phyloP scores from a whole-genome alignment of 495 filamentous ascomycete species.

The Penicillium ochrochloron region DNA sequence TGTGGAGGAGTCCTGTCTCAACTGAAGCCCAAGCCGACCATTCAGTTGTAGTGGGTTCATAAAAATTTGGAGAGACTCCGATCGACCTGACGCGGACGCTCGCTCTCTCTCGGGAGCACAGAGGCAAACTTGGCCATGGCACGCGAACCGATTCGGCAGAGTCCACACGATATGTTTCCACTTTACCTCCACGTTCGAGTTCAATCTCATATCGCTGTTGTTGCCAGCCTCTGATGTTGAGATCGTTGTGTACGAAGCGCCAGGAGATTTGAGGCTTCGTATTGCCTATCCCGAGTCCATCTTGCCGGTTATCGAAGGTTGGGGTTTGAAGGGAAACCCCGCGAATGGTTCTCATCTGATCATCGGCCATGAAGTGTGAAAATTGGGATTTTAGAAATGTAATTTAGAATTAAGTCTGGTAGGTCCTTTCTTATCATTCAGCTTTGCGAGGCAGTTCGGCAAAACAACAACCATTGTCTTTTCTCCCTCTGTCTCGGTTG shows the following conservation, averaged over 20 bases:
- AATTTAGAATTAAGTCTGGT: too few relatives aligned
- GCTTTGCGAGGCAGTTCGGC: too few relatives aligned
- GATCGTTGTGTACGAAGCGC: neutral
- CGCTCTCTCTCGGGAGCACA: neutral
- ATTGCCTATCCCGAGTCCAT: slow-evolving; percentile 1
- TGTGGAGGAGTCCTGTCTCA: slow-evolving; percentile 17
- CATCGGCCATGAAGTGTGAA: neutral
- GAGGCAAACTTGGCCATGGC: neutral
- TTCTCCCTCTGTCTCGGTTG: neutral
- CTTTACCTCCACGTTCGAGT: neutral
- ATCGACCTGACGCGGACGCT: neutral
- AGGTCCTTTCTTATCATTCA: too few relatives aligned
- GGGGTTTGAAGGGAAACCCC: neutral
- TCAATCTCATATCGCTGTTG: neutral
- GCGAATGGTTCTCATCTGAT: neutral
- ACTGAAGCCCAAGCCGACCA: slow-evolving; percentile 21
- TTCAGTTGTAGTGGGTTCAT: neutral
- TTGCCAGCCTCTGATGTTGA: neutral
- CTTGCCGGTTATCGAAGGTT: neutral
- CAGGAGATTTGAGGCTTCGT: neutral
- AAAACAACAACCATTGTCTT: neutral
- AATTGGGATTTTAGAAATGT: neutral
- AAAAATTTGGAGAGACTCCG: neutral
- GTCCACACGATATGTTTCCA: slow-evolving; percentile 2
- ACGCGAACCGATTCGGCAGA: slow-evolving; percentile 1